phyloP scores from a whole-genome alignment of 345 rosid genomes.

The Viola odorata region DNA sequence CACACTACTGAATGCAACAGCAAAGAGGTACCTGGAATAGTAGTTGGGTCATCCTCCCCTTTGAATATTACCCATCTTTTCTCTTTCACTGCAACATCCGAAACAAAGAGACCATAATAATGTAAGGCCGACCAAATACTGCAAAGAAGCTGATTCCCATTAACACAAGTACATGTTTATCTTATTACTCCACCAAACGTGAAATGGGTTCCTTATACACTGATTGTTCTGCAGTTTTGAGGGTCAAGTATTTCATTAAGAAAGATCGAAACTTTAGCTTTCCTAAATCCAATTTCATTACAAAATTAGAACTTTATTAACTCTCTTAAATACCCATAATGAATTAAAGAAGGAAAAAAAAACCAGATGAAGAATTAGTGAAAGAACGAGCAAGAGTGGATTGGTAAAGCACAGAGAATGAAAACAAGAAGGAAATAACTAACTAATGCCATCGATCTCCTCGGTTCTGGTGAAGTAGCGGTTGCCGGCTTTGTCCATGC shows the following conservation, averaged over 20 bases:
- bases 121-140: too few species aligned
- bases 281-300: too few species aligned
- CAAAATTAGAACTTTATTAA: too few species aligned
- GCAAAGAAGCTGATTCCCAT: too few species aligned
- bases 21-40: conserved; percentile 58
- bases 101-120: neutral
- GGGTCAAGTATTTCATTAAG: too few species aligned
- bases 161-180: too few species aligned
- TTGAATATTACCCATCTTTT: conserved; percentile 88
- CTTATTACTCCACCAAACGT: too few species aligned
- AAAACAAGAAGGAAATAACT: conserved; percentile 22
- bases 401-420: too few species aligned
- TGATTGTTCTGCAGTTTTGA: too few species aligned
- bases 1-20: neutral
- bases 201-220: too few species aligned
- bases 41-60: conserved; percentile 83
- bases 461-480: conserved; percentile 70
- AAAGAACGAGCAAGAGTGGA: too few species aligned
- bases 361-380: neutral
- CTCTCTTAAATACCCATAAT: neutral
- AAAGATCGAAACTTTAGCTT: too few species aligned
- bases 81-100: conserved; percentile 68
- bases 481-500: conserved; percentile 72
- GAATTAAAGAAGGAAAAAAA: neutral
- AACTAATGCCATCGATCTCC: conserved; percentile 78